Base-by-base conservation (phyloP, 1,284 basidiomycete species). In the Acaromyces ingoldii region DNA sequence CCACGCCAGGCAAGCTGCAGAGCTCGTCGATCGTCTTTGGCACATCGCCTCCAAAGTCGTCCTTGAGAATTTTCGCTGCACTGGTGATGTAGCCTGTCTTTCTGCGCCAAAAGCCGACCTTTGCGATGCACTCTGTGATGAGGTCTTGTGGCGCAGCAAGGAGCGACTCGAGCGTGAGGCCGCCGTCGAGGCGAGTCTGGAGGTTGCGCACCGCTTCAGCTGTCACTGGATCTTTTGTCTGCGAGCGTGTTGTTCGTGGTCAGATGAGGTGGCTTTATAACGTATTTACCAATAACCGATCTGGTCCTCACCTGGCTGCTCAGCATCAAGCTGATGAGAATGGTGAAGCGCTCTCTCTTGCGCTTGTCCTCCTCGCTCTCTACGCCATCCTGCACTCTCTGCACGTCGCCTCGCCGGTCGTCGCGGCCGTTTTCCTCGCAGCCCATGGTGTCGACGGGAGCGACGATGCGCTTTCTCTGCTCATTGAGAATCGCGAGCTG, bases 281-380 rank as follows among this genome's bases (percentile, higher is more conserved):
- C 7, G 7, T 25, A 9, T 40, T 40, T 7, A 7, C 7, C 7
- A 40, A 7, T 40, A 9, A 40, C 21, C 21, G n/a, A 24, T 28
- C 17, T 10, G 11, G 5, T 10, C 13, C 51, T 46, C 43, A 53
- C 51, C 54, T 73, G 71, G 1, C 89, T 89, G 10, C 88, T 91
- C 4, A 97, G 82, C 89, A 97, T 96, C 48, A 98, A 81, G 2
- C 91, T 91, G 7, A 98, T 83, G 21, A 97, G 83, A 2, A 87
- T 89, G 4, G 89, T 82, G 53, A 91, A 87, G 1, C 91, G 83
- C 42, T 83, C 81, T 49, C 85, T 87, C 86, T 89, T 53, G 4
- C 45, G 60, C 4, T 45, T 37, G 0, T 64, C 66, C 25, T 66
- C 56, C 1, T 57, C 38, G 1, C 54, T 47, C 45, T 72, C 70